These are phyloP conservation scores for Coemansia furcata DNA, from an alignment of 192 early-diverging fungal genomes.

Conservation along the genomic window DNA sequence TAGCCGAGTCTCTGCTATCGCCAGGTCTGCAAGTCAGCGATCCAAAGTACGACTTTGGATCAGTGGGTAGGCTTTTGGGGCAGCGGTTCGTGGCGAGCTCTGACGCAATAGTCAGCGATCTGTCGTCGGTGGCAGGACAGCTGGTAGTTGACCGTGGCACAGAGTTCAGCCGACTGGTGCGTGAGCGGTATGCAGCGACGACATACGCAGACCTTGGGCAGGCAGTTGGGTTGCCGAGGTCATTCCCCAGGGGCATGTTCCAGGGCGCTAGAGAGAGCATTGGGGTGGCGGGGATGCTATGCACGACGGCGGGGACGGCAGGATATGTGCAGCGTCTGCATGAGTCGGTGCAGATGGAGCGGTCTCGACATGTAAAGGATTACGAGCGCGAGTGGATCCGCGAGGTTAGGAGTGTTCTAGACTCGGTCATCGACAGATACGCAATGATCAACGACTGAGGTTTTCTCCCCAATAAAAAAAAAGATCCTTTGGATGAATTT, in stretches of 20 bases:
- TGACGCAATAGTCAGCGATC: neutral
- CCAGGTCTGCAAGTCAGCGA: slow-evolving; percentile 17
- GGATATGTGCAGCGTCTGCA: slow-evolving; percentile 31
- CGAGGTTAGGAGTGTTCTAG: slow-evolving; percentile 22
- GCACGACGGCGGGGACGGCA: slow-evolving; percentile 21
- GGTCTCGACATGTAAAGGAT: slow-evolving; percentile 36
- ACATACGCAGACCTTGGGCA: neutral
- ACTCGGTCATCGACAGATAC: slow-evolving; percentile 40
- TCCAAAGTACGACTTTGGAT: neutral
- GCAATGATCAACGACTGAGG: neutral
- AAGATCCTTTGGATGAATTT: neutral
- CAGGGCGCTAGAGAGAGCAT: slow-evolving; percentile 7
- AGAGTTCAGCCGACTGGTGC: slow-evolving; percentile 8
- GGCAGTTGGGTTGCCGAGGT: slow-evolving; percentile 12
- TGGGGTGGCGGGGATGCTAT: slow-evolving; percentile 34
- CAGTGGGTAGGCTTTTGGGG: slow-evolving; percentile 3
- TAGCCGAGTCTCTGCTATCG: slow-evolving; percentile 34
- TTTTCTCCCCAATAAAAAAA: neutral
- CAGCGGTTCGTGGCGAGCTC: slow-evolving; percentile 23
- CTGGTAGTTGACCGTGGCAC: slow-evolving; percentile 45
- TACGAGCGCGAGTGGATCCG: slow-evolving; percentile 44
- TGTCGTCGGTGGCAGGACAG: slow-evolving; percentile 17
- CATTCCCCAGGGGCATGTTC: slow-evolving; percentile 31
- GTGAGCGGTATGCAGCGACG: neutral
- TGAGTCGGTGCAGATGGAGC: slow-evolving; percentile 13